Evolutionary conservation across 2,329 filamentous ascomycete species (phyloP), one percentile per base, ranked within the genome.

Genomic region (Exserohilum rostratum): DNA sequence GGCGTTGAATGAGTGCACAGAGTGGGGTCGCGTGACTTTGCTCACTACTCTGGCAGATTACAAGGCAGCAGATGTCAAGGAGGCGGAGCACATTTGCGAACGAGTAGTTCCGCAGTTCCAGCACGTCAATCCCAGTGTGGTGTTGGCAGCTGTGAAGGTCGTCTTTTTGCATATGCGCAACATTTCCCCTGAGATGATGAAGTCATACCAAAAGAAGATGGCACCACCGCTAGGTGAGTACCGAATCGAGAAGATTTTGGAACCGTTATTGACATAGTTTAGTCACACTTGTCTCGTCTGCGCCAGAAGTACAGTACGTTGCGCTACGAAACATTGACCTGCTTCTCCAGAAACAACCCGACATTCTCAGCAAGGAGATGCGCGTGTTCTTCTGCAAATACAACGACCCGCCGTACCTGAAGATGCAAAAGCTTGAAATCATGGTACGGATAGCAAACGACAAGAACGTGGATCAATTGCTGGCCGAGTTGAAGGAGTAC

Each of bases 351-450:
- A 95, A 96, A 66, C 93, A 97, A 76, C 92, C 95, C 10, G 93
- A 96, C 65, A 97, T 99, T 51, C 83, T 99, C 9, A 96, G 91
- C 82, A 98, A 98, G 76, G 95, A 99, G 76, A 87, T 99, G 69
- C 87, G 95, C 39, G 95, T 99, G 7, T 99, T 99, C 80, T 99
- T 99, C 80, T 99, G 95, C 88, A 99, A 99, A 79, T 99, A 99
- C 80, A 98, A 98, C 73, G 95, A 99, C 67, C 93, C 95, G 1
- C 92, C 92, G 18, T 99, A 99, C 74, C 88, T 99, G 68, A 99
- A 99, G 77, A 87, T 99, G 56, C 90, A 96, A 73, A 99, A 99
- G 74, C 85, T 99, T 45, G 95, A 99, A 74, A 98, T 98, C 60
- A 98, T 99, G 95, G 93, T 99, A 43, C 88, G 95, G 76, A 98